Conservation (phyloP, 176 grass and related monocot genomes). For the Chrysopogon serrulatus region DNA sequence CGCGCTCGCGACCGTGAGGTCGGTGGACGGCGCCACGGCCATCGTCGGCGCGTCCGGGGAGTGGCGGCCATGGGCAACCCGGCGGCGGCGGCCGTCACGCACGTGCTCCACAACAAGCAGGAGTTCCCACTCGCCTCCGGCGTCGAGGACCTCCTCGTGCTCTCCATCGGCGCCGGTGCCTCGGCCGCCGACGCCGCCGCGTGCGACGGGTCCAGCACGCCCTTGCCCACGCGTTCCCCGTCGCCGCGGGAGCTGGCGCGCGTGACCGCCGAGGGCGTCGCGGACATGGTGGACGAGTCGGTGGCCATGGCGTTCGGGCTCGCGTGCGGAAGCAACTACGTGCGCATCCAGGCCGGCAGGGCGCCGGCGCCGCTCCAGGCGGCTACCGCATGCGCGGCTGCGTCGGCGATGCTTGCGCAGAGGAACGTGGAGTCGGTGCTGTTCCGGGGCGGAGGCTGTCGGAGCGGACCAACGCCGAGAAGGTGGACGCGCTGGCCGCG, state of each 20-base stretch:
- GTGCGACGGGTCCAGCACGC: neutral
- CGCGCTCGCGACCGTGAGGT: slow-evolving; percentile 16
- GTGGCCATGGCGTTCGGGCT: slow-evolving; percentile 65
- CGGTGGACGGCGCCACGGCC: slow-evolving; percentile 40
- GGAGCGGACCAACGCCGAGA: slow-evolving; percentile 52
- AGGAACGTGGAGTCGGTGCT: slow-evolving; percentile 63
- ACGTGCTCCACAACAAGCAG: slow-evolving; percentile 86
- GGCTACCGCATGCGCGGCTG: neutral
- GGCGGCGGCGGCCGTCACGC: slow-evolving; percentile 59
- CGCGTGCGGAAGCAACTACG: slow-evolving; percentile 38
- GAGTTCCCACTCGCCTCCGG: slow-evolving; percentile 68
- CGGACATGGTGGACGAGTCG: slow-evolving; percentile 53
- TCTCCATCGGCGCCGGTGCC: neutral
- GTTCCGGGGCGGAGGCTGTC: slow-evolving; percentile 51
- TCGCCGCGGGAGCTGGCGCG: slow-evolving; percentile 37
- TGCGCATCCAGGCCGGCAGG: slow-evolving; percentile 40
- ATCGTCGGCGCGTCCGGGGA: slow-evolving; percentile 46
- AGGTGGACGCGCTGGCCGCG: slow-evolving; percentile 39
- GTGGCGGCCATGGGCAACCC: slow-evolving; percentile 66
- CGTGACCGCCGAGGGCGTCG: slow-evolving; percentile 24
- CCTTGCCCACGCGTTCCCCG: slow-evolving; percentile 22
- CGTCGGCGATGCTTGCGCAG: slow-evolving; percentile 43
- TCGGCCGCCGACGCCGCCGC: neutral
- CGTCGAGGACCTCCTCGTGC: slow-evolving; percentile 34
- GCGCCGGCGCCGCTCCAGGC: neutral